Base-by-base conservation (phyloP, 2,329 filamentous ascomycete genomes). In the Sporothrix brunneoviolacea region DNA sequence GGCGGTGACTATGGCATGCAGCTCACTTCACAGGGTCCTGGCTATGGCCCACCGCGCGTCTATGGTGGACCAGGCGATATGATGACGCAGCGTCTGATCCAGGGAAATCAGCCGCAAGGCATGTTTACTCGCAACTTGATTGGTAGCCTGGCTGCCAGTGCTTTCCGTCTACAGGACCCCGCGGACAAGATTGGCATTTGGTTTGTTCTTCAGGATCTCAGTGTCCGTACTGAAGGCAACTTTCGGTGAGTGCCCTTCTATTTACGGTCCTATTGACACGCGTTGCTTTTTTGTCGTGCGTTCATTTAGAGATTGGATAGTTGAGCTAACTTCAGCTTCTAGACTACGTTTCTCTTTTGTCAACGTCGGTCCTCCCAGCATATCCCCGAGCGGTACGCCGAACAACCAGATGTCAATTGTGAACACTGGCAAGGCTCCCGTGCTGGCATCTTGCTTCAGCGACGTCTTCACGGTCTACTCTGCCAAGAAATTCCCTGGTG, bases 61-160 rank as follows among this genome's bases (percentile, higher is more conserved):
- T 67, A 37, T 18, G 40, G 42, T 9, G 54, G 51, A 3, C 49
- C 65, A 12, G 63, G 66, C 41, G 64, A 67, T 24, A 64, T 68
- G 60, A 60, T 62, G 50, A 50, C 57, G 9, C 59, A 64, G 45
- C 64, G 66, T 13, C 57, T 67, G 48, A 61, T 66, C 16, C 68
- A 71, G 54, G 64, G 67, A 55, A 63, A 76, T 65, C 75, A 76
- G 45, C 82, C 84, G 1, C 82, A 83, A 33, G 88, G 88, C 50
- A 94, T 95, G 88, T 95, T 91, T 64, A 96, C 91, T 0, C 76
- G 91, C 47, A 98, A 97, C 62, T 77, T 98, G 9, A 97, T 98
- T 56, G 93, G 93, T 2, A 95, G 88, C 65, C 73, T 95, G 46
- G 84, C 88, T 6, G 90, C 91, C 28, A 95, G 91, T 61, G 91